phyloP scores from a whole-genome alignment of 345 rosid species.

The Moricandia arvensis region DNA sequence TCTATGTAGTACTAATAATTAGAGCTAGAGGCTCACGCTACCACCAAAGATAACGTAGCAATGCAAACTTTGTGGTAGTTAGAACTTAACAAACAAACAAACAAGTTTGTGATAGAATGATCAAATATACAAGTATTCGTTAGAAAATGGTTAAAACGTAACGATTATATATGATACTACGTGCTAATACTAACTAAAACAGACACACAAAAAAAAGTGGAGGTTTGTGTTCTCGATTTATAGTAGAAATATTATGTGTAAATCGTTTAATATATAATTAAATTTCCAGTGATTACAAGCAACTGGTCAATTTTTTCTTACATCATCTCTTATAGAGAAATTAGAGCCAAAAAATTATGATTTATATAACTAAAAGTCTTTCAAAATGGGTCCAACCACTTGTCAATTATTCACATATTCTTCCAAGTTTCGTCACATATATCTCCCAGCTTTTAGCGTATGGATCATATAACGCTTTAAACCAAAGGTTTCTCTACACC shows the following conservation, averaged over 20 bases:
- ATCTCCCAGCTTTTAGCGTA: conserved; percentile 19
- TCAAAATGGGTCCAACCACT: conserved; percentile 21
- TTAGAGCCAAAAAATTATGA: conserved; percentile 3
- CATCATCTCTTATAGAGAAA: conserved; percentile 11
- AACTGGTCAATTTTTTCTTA: conserved; percentile 20
- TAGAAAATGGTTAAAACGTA: background rate
- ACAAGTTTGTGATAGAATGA: background rate
- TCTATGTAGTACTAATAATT: background rate
- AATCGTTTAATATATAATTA: background rate
- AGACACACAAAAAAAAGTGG: background rate
- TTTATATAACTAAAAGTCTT: background rate
- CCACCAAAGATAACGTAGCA: background rate
- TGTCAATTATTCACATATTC: conserved; percentile 25
- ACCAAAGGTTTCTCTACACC: conserved; percentile 23
- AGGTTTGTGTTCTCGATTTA: conserved; percentile 3
- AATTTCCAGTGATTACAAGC: background rate
- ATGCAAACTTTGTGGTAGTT: background rate
- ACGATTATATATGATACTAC: background rate
- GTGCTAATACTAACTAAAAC: background rate
- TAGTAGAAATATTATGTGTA: background rate
- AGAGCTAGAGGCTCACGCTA: background rate
- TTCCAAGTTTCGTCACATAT: conserved; percentile 17
- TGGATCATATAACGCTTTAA: conserved; percentile 15
- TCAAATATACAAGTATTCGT: background rate
- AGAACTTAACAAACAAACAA: background rate